phyloP scores from a whole-genome alignment of 164 flowering plant species.

The Magnolia officinalis region DNA sequence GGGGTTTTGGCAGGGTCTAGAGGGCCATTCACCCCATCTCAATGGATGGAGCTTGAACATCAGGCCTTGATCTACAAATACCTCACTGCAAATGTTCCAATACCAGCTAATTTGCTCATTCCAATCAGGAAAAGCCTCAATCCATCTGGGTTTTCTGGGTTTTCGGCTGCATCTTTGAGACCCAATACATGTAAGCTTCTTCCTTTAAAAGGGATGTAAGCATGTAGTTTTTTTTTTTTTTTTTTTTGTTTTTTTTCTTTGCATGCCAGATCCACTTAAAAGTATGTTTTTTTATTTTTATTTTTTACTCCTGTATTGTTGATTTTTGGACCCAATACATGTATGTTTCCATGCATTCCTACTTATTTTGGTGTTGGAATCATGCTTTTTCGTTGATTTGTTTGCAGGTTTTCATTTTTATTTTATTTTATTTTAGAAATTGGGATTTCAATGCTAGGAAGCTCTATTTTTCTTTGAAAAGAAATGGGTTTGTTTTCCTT shows the following conservation, averaged over 20 bases:
- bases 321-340: not conserved
- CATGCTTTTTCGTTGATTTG: not conserved
- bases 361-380: not conserved
- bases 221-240: not conserved
- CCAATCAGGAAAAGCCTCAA: slow-evolving; percentile 66
- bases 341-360: not conserved
- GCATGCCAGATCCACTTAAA: not conserved
- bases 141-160: slow-evolving; percentile 46
- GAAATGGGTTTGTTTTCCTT: not conserved
- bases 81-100: slow-evolving; percentile 64
- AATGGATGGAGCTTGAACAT: slow-evolving; percentile 89
- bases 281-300: not conserved
- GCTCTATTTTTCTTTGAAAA: not conserved
- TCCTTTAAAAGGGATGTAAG: not conserved
- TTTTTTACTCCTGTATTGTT: not conserved
- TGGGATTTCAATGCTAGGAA: not conserved
- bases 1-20: slow-evolving; percentile 50
- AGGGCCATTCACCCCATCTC: slow-evolving; percentile 82
- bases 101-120: slow-evolving; percentile 71
- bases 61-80: slow-evolving; percentile 90
- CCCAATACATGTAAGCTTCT: slow-evolving; percentile 53
- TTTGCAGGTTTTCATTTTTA: not conserved
- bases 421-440: too few relatives aligned
- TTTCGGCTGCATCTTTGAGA: slow-evolving; percentile 46
- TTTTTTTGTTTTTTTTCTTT: not conserved